Evolutionary conservation across 257 asterid genomes (phyloP).

Genomic region (Solanum virginianum): DNA sequence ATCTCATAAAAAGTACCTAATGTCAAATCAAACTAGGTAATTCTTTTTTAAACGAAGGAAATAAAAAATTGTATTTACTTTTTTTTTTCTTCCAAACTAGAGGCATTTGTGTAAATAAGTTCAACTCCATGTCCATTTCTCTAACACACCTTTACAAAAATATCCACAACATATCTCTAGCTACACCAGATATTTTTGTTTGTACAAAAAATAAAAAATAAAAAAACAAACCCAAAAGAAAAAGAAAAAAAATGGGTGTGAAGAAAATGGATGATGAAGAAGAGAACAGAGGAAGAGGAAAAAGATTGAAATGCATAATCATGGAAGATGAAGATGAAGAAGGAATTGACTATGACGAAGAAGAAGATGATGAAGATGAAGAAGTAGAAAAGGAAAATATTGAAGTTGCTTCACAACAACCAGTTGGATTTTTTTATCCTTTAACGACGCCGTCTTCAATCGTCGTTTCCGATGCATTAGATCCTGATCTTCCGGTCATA

Average conservation of each 20-base stretch:
- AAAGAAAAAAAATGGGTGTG: background rate
- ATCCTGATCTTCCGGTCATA: conserved; percentile 66
- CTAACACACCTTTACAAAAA: background rate
- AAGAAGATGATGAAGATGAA: background rate
- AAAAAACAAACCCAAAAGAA: background rate
- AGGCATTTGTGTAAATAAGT: conserved; percentile 18
- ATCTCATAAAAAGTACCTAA: too few relatives aligned
- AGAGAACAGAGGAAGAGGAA: conserved; percentile 22
- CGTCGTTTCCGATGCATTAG: conserved; percentile 75
- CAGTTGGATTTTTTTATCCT: conserved; percentile 33
- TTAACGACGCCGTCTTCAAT: conserved; percentile 49
- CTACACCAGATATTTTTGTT: background rate
- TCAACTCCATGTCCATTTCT: background rate
- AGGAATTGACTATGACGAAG: background rate
- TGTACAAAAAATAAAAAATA: background rate
- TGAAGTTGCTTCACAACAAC: conserved; percentile 7
- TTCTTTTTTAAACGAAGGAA: too few relatives aligned
- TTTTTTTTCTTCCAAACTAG: too few relatives aligned
- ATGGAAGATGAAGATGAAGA: conserved; percentile 1
- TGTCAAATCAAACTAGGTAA: too few relatives aligned
- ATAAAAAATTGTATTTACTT: too few relatives aligned
- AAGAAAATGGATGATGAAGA: conserved; percentile 37
- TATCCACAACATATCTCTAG: background rate
- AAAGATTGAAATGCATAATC: conserved; percentile 36
- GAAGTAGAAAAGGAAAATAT: background rate